Conservation (phyloP, 495 filamentous ascomycete species). For the Aspergillus indologenus region DNA sequence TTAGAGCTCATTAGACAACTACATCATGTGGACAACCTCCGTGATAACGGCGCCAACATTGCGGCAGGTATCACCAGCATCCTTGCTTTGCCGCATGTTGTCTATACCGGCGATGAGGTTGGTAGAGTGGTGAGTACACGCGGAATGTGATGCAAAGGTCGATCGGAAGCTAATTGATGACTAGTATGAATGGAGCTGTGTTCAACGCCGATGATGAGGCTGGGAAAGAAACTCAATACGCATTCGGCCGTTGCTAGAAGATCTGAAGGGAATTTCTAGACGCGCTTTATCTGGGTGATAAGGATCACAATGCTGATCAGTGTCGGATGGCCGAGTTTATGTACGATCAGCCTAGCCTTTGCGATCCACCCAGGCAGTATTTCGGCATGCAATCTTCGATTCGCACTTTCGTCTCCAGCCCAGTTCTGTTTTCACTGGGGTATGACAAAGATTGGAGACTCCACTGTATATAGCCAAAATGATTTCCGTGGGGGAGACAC, state of each 20-base stretch:
- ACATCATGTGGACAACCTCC: conserved; percentile 73
- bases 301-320: not conserved
- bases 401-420: not conserved
- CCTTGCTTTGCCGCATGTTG: conserved; percentile 72
- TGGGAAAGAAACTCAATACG: not conserved
- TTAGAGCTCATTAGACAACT: conserved; percentile 69
- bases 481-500: not conserved
- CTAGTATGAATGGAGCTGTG: conserved; percentile 86
- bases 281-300: not conserved
- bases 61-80: conserved; percentile 84
- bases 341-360: not conserved
- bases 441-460: not conserved
- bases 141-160: not conserved
- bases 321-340: not conserved
- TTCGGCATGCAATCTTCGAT: not conserved
- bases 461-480: not conserved
- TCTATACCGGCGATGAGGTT: conserved; percentile 92
- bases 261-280: not conserved
- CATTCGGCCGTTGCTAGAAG: not conserved
- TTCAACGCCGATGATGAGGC: conserved; percentile 53
- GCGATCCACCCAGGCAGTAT: not conserved
- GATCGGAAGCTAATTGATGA: conserved; percentile 16
- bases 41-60: conserved; percentile 72
- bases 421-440: not conserved
- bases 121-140: conserved; percentile 66